Conservation (phyloP, 495 filamentous ascomycete genomes). For the Lophiotrema nucula region DNA sequence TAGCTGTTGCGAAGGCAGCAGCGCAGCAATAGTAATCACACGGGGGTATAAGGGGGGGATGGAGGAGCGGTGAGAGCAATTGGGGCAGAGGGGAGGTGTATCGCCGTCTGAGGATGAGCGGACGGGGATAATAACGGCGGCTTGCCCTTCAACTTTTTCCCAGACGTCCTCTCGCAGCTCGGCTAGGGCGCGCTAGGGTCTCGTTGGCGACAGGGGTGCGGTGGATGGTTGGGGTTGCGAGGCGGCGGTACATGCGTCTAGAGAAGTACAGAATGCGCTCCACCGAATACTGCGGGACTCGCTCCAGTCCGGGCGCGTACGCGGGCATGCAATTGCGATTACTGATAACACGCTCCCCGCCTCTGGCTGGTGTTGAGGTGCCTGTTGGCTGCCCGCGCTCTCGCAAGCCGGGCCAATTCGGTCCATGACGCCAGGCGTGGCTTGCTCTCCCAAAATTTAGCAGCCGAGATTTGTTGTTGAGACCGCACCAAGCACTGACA, state of each 20-base stretch:
- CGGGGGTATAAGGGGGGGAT: background rate
- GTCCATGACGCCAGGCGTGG: slow-evolving; percentile 3
- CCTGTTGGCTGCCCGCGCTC: background rate
- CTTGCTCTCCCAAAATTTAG: background rate
- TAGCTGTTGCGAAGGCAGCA: background rate
- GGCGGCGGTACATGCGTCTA: slow-evolving; percentile 2
- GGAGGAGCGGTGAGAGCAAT: slow-evolving; percentile 22
- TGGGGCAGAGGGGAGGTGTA: slow-evolving; percentile 7
- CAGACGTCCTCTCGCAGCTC: slow-evolving; percentile 6
- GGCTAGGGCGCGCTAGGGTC: slow-evolving; percentile 7
- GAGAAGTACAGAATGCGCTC: slow-evolving; percentile 3
- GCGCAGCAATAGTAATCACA: background rate
- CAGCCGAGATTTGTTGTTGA: slow-evolving; percentile 22
- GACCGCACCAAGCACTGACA: slow-evolving; percentile 3
- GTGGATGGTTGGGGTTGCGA: slow-evolving; percentile 10
- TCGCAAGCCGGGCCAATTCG: background rate
- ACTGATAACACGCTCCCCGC: slow-evolving; percentile 4
- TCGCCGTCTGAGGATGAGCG: background rate
- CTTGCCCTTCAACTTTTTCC: slow-evolving; percentile 15
- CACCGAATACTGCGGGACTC: background rate
- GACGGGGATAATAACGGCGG: slow-evolving; percentile 22
- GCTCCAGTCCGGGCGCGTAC: no score
- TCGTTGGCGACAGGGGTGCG: slow-evolving; percentile 6
- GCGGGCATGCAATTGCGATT: background rate
- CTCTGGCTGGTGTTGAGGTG: slow-evolving; percentile 9